Evolutionary conservation across 1,284 basidiomycete species (phyloP), one percentile per base, ranked within the genome.

Genomic region (Cutaneotrichosporon mucoides): DNA sequence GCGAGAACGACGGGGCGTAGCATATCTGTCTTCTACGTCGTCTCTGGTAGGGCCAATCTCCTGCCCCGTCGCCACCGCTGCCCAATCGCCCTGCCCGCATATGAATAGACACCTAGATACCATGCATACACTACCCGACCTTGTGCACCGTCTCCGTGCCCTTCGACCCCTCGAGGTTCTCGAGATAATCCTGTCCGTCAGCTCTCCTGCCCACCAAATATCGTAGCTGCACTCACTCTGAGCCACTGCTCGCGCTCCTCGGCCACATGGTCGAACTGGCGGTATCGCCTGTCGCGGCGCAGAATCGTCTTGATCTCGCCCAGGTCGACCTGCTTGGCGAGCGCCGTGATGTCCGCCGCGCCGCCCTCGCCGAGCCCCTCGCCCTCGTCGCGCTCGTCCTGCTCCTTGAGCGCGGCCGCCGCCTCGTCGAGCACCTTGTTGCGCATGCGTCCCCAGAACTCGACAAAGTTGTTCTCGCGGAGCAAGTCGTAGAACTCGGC

Each of bases 401-500:
- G 62, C 43, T 69, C 63, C 48, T 71, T 67, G 24, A 74, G 68
- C 37, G 65, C 62, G 38, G 66, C 58, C 5, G 75, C 74, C 36
- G 64, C 66, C 47, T 75, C 75, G 62, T 76, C 76, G 12, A 73
- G 52, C 13, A 52, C 65, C 66, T 95, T 87, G 78, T 97, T 95
- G 46, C 86, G 83, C 63, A 98, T 81, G 59, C 91, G 84, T 52
- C 93, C 95, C 95, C 96, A 99, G 73, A 98, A 98, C 66, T 94
- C 90, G 35, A 99, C 86, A 71, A 99, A 97, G 0, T 90, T 84
- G 72, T 93, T 96, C 73, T 98, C 95, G 13, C 80, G 73, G 56
- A 97, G 76, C 86, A 96, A 89, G 66, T 86, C 83, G 61, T 92
- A 87, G 64, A 97, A 95, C 48, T 86, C 89, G 24, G 79, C 78